phyloP scores from a whole-genome alignment of 208 protist genomes.

The Herpetomonas samuelpessoai region DNA sequence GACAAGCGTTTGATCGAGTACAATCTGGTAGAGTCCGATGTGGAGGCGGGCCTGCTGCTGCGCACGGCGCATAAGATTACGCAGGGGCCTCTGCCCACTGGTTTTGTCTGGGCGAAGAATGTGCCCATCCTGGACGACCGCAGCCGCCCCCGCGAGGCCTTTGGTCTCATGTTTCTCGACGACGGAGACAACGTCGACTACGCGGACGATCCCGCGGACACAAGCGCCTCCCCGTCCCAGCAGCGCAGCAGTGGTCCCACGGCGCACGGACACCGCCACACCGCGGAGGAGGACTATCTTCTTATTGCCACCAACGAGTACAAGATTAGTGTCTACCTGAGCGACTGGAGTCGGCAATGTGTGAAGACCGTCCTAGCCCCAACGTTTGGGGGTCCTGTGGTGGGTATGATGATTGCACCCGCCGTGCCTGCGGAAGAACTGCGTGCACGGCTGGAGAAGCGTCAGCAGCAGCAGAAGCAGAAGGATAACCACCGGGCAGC shows the following conservation, averaged over 20 bases:
- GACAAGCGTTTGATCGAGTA: constrained; percentile 95
- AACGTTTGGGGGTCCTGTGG: constrained; percentile 91
- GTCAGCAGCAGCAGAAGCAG: neutral
- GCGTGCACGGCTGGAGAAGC: neutral
- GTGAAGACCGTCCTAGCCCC: constrained; percentile 87
- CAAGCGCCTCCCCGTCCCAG: neutral
- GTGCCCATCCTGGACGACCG: constrained; percentile 34
- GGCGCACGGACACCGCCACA: neutral
- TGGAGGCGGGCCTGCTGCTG: constrained; percentile 83
- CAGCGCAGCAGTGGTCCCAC: neutral
- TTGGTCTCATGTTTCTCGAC: constrained; percentile 11
- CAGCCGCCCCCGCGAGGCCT: constrained; percentile 33
- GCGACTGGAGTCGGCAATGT: constrained; percentile 86
- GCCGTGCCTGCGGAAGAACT: constrained; percentile 16
- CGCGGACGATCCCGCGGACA: neutral
- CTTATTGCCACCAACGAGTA: constrained; percentile 89
- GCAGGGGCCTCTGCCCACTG: constrained; percentile 87
- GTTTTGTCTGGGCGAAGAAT: constrained; percentile 78
- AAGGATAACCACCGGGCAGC: too few relatives aligned
- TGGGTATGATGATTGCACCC: constrained; percentile 55
- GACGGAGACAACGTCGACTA: constrained; percentile 7
- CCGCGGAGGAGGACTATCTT: constrained; percentile 56
- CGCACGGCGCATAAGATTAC: constrained; percentile 87
- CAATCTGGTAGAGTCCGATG: constrained; percentile 85
- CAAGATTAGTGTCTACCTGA: constrained; percentile 85